phyloP scores from a whole-genome alignment of 2,329 filamentous ascomycete species.

The Cryphonectria japonica region DNA sequence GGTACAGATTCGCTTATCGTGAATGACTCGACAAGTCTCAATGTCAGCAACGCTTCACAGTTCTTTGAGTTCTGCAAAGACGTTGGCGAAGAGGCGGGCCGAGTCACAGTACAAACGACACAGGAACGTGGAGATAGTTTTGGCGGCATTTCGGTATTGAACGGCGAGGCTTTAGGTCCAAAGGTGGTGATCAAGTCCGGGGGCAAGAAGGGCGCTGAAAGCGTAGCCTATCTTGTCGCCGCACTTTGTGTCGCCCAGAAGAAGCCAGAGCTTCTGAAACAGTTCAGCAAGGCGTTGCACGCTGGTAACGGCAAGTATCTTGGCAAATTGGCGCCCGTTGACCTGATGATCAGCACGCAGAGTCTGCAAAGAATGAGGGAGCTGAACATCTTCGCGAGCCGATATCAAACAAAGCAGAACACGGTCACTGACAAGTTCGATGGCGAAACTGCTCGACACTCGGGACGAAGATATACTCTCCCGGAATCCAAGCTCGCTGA shows the following conservation, averaged over 20 bases:
- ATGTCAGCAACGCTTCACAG: background rate
- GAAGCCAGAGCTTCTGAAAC: conserved; percentile 1
- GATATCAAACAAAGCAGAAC: background rate
- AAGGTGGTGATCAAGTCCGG: background rate
- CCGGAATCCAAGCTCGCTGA: background rate
- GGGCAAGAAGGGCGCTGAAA: background rate
- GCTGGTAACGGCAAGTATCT: conserved; percentile 16
- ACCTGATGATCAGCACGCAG: background rate
- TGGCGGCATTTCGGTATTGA: background rate
- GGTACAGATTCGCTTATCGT: background rate
- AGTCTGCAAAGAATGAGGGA: background rate
- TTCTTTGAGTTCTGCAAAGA: conserved; percentile 16
- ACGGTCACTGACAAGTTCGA: background rate
- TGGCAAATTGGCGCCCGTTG: background rate
- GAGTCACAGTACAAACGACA: background rate
- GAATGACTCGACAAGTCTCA: conserved; percentile 6
- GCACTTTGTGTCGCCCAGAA: conserved; percentile 1
- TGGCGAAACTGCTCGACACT: background rate
- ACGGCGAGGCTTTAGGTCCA: background rate
- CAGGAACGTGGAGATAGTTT: background rate
- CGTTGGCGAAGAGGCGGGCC: background rate
- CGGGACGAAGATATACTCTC: background rate
- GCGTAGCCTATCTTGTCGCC: conserved; percentile 2
- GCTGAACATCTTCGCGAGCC: background rate
- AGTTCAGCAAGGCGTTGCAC: conserved; percentile 3